phyloP scores from a whole-genome alignment of 306 rosid species.

The Cicer cuneatum region DNA sequence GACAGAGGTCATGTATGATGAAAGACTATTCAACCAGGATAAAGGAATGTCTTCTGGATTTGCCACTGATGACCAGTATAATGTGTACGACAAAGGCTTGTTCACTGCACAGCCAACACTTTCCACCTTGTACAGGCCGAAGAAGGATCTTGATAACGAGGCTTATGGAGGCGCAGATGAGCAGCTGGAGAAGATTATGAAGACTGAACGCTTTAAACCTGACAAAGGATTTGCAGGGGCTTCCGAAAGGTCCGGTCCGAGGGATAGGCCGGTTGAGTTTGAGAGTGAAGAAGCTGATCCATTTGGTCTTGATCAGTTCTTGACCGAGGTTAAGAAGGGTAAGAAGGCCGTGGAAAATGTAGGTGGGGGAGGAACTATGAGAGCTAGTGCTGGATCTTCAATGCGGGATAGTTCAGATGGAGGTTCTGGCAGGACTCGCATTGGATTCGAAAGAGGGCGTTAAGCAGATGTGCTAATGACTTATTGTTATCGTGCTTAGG shows the following conservation, averaged over 20 bases:
- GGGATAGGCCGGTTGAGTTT: slow-evolving; percentile 86
- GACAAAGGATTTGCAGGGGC: slow-evolving; percentile 79
- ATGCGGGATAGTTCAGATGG: slow-evolving; percentile 74
- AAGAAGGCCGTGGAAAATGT: slow-evolving; percentile 81
- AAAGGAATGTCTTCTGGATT: slow-evolving; percentile 93
- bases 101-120: slow-evolving; percentile 85
- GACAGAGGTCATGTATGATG: slow-evolving; percentile 89
- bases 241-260: slow-evolving; percentile 71
- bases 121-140: slow-evolving; percentile 86
- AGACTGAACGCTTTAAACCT: slow-evolving; percentile 89
- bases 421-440: slow-evolving; percentile 79
- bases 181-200: slow-evolving; percentile 91
- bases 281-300: slow-evolving; percentile 95
- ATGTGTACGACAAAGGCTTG: slow-evolving; percentile 85
- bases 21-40: slow-evolving; percentile 92
- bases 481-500: slow-evolving; percentile 13
- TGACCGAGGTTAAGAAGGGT: slow-evolving; percentile 83
- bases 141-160: slow-evolving; percentile 79
- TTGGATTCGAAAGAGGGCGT: slow-evolving; percentile 87
- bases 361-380: slow-evolving; percentile 84
- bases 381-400: slow-evolving; percentile 88
- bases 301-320: slow-evolving; percentile 89
- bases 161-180: slow-evolving; percentile 86
- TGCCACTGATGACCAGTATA: slow-evolving; percentile 88
- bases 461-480: slow-evolving; percentile 39